phyloP scores from a whole-genome alignment of 2,329 filamentous ascomycete genomes.

The Chrysoporthe puriensis region DNA sequence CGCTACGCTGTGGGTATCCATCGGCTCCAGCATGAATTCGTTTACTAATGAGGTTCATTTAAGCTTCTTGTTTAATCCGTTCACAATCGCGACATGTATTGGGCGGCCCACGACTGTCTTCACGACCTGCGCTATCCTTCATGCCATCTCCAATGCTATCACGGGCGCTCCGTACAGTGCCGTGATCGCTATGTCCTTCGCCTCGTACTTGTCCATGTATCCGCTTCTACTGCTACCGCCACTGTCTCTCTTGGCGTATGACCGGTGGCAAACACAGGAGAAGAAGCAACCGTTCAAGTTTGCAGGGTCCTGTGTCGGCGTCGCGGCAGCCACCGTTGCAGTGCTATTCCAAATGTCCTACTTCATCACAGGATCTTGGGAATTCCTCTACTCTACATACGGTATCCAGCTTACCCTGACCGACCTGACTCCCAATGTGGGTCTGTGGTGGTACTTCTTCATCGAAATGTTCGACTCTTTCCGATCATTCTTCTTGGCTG shows the following conservation, averaged over 20 bases:
- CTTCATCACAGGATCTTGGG: slow-evolving; percentile 78
- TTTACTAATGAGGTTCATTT: slow-evolving; percentile 19
- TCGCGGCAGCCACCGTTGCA: slow-evolving; percentile 59
- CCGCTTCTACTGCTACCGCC: slow-evolving; percentile 85
- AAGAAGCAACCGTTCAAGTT: slow-evolving; percentile 51
- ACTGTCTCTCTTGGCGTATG: slow-evolving; percentile 78
- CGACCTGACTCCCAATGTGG: slow-evolving; percentile 92
- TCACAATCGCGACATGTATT: slow-evolving; percentile 88
- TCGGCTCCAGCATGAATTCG: background rate
- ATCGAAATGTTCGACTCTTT: slow-evolving; percentile 99
- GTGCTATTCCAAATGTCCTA: slow-evolving; percentile 73
- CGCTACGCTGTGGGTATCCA: slow-evolving; percentile 71
- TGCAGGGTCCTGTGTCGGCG: slow-evolving; percentile 53
- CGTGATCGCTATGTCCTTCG: slow-evolving; percentile 83
- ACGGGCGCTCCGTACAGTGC: slow-evolving; percentile 73
- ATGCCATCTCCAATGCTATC: slow-evolving; percentile 80
- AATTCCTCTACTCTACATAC: slow-evolving; percentile 87
- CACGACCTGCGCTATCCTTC: slow-evolving; percentile 84
- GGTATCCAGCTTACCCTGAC: slow-evolving; percentile 89
- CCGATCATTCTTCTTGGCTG: slow-evolving; percentile 92
- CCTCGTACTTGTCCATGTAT: slow-evolving; percentile 90
- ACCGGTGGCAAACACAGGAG: slow-evolving; percentile 47
- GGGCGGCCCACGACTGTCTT: slow-evolving; percentile 88
- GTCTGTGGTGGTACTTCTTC: slow-evolving; percentile 99
- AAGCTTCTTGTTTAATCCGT: slow-evolving; percentile 93